A percentile compares a stretch with the other conserved stretches of the same genome.
Conservation (phyloP, 1,284 basidiomycete species). For the Sanghuangporus sanghuang region DNA sequence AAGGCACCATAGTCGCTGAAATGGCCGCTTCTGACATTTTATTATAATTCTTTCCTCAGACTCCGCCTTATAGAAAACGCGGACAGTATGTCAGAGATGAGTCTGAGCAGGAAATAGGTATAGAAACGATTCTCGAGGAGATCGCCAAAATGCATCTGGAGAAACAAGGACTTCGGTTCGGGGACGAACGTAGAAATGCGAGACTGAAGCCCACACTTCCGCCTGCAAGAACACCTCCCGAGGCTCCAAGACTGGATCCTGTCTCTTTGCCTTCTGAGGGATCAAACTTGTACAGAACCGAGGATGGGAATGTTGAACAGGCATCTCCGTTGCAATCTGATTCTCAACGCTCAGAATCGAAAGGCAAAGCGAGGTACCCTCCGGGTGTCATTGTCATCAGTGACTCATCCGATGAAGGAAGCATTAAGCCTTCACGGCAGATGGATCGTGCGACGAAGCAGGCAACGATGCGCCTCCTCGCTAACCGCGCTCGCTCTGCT, state of each 20-base stretch:
- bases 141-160: slow-evolving; percentile 14
- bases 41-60: background rate
- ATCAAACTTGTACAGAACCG: background rate
- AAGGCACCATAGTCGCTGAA: slow-evolving; percentile 30
- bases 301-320: slow-evolving; percentile 21
- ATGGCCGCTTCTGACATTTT: slow-evolving; percentile 30
- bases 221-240: background rate
- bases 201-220: background rate
- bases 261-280: background rate
- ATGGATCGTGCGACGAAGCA: slow-evolving; percentile 45
- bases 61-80: background rate
- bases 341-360: background rate
- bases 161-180: background rate
- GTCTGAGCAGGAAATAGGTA: background rate
- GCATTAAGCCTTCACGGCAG: slow-evolving; percentile 29
- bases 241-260: background rate
- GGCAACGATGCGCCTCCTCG: slow-evolving; percentile 42
- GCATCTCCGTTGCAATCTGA: background rate
- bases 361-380: slow-evolving; percentile 19
- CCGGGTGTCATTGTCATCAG: slow-evolving; percentile 44
- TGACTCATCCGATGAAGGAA: slow-evolving; percentile 32
- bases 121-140: slow-evolving; percentile 7
- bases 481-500: slow-evolving; percentile 37
- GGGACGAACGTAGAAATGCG: background rate
- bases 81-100: background rate